These are phyloP conservation scores for Trichoderma gamsii DNA, from an alignment of 495 filamentous ascomycete genomes.

Conservation along the genomic window DNA sequence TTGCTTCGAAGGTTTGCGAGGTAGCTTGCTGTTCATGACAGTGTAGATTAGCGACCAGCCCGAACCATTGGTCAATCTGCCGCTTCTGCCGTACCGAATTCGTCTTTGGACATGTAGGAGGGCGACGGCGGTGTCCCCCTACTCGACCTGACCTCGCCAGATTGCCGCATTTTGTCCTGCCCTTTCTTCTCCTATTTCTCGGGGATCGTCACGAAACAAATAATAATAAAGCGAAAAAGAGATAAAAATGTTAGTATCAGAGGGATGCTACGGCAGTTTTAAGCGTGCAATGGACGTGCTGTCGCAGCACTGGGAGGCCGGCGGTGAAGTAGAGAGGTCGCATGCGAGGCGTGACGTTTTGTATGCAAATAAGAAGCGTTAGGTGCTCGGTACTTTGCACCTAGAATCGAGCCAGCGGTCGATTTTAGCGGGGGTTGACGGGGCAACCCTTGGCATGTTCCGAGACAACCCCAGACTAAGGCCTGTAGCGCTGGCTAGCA, in stretches of 20 bases:
- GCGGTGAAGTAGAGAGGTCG: slow-evolving; percentile 12
- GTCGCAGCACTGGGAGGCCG: neutral
- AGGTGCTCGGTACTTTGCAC: slow-evolving; percentile 1
- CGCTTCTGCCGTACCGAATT: slow-evolving; percentile 60
- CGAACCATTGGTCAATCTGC: slow-evolving; percentile 8
- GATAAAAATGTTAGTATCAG: neutral
- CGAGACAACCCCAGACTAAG: slow-evolving; percentile 1
- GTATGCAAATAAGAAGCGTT: neutral
- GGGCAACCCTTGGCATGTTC: slow-evolving; percentile 13
- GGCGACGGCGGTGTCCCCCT: slow-evolving; percentile 69
- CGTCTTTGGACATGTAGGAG: slow-evolving; percentile 78
- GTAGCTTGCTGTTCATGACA: slow-evolving; percentile 56
- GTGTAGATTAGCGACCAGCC: slow-evolving; percentile 1
- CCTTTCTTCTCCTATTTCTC: neutral
- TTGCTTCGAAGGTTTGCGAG: slow-evolving; percentile 75
- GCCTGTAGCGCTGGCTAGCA: neutral
- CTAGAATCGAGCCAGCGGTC: neutral
- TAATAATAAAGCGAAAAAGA: neutral
- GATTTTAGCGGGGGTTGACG: slow-evolving; percentile 6
- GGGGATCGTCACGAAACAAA: neutral
- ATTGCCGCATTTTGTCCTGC: slow-evolving; percentile 4
- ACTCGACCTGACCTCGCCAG: slow-evolving; percentile 31
- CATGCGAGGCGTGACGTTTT: slow-evolving; percentile 14
- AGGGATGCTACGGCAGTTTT: neutral
- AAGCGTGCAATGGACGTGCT: neutral